Evolutionary conservation across 208 protist genomes (phyloP), one percentile per base, ranked within the genome.

Genomic region (Acanthamoeba royreba): DNA sequence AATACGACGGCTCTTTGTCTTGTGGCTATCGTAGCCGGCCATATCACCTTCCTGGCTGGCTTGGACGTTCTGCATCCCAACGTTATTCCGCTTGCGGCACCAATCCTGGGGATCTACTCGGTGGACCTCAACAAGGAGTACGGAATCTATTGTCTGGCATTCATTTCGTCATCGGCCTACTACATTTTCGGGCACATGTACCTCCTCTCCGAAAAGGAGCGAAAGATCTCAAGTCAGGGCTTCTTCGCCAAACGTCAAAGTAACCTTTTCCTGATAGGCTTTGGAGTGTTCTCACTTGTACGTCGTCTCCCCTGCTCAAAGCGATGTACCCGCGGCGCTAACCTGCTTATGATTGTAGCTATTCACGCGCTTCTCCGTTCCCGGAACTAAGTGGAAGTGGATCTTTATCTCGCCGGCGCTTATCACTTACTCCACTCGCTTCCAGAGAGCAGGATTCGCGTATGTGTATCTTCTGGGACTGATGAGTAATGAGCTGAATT

Each of bases 101-200:
- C 72, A 38, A 22, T 83, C 42, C 25, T 83, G 42, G 72, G 72
- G 42, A 33, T 52, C 35, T 52, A 38, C 22, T 33, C 3, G 1
- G 42, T 83, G 72, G 42, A 83, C 25, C 72, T 83, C 42, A 83
- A 83, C 72, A 46, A 83, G 72, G 19, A 52, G n/a, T 52, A 83
- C 72, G 72, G 72, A 38, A 49, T 83, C 72, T 83, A 83, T 43
- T 83, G 72, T 43, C 43, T 83, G 11, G 11, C 72, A 0, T 83
- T 83, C 72, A 3, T 83, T 3, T 83, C 72, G 72, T 15, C 72
- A 3, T 83, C 72, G 35, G 72, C 72, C 2, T 83, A 53, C 42
- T 83, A 83, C 72, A 83, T 83, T 43, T 83, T 83, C 42, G 72
- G 72, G 11, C 52, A 53, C 72, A 83, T 83, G 72, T 83, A 83